phyloP scores from a whole-genome alignment of 345 rosid genomes.

The Lepidium sativum region DNA sequence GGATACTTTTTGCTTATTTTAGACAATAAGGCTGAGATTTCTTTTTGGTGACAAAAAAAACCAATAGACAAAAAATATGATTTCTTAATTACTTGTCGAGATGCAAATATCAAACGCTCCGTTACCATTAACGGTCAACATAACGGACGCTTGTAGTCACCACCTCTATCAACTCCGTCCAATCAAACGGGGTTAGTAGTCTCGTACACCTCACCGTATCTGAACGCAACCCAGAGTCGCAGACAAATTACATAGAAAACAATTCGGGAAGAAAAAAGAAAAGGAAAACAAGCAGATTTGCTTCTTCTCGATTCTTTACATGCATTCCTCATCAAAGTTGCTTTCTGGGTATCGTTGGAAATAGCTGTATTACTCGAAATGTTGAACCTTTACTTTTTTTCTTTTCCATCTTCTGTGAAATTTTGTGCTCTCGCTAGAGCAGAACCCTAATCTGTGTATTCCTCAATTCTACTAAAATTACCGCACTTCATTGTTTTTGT shows the following conservation, averaged over 20 bases:
- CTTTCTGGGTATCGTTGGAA: background rate
- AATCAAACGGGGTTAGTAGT: slow-evolving; percentile 50
- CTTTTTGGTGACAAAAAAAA: too few species aligned
- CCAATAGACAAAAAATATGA: too few species aligned
- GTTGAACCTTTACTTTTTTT: background rate
- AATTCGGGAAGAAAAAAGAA: background rate
- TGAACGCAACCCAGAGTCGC: slow-evolving; percentile 38
- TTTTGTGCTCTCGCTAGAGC: background rate
- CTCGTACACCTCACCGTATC: slow-evolving; percentile 39
- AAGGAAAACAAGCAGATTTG: slow-evolving; percentile 18
- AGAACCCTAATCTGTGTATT: slow-evolving; percentile 9
- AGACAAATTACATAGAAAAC: slow-evolving; percentile 11
- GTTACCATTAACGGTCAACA: slow-evolving; percentile 28
- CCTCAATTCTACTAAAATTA: background rate
- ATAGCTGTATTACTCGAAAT: slow-evolving; percentile 1
- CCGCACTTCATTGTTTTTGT: background rate
- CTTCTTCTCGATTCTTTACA: slow-evolving; percentile 14
- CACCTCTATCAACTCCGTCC: too few species aligned
- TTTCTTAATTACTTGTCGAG: too few species aligned
- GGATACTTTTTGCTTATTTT: too few species aligned
- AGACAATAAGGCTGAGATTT: too few species aligned
- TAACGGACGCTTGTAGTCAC: too few species aligned
- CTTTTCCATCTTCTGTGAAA: background rate
- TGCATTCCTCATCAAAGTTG: background rate
- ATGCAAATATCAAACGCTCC: too few species aligned